A percentile compares a stretch with the other conserved stretches of the same genome.
These are phyloP conservation scores for Xylaria arbuscula DNA, from an alignment of 2,329 filamentous ascomycete species.

Conservation along the genomic window DNA sequence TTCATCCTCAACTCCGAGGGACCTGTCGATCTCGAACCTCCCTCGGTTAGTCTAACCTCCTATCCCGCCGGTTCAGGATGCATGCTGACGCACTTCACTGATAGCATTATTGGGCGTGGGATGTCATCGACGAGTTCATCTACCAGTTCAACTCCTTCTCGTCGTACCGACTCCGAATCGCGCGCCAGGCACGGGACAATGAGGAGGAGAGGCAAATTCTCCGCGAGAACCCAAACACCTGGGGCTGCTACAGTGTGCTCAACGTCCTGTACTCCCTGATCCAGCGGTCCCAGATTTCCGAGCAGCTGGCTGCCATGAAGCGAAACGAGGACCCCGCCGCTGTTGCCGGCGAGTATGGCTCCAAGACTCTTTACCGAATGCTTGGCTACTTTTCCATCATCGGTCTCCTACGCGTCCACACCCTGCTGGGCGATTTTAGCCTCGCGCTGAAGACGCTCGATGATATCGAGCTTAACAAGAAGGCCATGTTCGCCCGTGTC, in stretches of 20 bases:
- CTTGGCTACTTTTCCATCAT: conserved; percentile 99
- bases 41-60: conserved; percentile 75
- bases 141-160: conserved; percentile 99
- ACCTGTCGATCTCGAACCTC: conserved; percentile 96
- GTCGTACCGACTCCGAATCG: conserved; percentile 92
- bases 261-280: conserved; percentile 99
- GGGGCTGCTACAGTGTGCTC: conserved; percentile 99
- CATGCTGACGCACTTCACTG: conserved; percentile 54
- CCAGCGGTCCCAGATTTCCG: conserved; percentile 96
- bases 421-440: conserved; percentile 95
- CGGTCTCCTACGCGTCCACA: conserved; percentile 94
- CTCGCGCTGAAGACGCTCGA: conserved; percentile 98
- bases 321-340: conserved; percentile 87
- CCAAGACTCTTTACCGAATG: conserved; percentile 96
- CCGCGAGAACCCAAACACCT: conserved; percentile 97
- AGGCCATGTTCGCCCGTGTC: conserved; percentile 99
- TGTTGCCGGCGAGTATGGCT: conserved; percentile 95
- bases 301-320: conserved; percentile 95
- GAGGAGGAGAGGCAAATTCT: conserved; percentile 93
- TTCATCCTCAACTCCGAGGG: conserved; percentile 99
- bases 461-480: conserved; percentile 99
- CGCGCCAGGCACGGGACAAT: conserved; percentile 79
- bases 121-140: conserved; percentile 99
- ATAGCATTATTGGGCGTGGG: conserved; percentile 99
- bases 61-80: neutral